phyloP scores from a whole-genome alignment of 768 basidiomycete species.

The Astraeus odoratus region DNA sequence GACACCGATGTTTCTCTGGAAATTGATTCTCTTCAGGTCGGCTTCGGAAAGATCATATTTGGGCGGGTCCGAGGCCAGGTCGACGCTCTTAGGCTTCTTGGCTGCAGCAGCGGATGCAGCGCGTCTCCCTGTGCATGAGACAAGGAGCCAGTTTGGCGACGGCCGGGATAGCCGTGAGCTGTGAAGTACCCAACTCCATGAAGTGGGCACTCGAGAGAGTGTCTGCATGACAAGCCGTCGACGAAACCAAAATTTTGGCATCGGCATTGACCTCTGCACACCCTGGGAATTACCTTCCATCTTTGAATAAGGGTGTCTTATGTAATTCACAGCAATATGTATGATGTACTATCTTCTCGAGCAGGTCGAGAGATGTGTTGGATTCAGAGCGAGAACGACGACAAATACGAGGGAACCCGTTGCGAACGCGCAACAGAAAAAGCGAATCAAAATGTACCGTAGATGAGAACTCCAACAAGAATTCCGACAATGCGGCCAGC shows the following conservation, averaged over 20 bases:
- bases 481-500: too few species aligned
- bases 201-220: slow-evolving; percentile 17
- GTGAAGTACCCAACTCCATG: slow-evolving; percentile 21
- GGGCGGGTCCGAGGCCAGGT: slow-evolving; percentile 11
- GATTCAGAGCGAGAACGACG: too few species aligned
- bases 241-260: background rate
- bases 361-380: too few species aligned
- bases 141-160: background rate
- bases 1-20: slow-evolving; percentile 94
- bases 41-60: slow-evolving; percentile 48
- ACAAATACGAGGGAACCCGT: too few species aligned
- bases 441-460: too few species aligned
- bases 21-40: slow-evolving; percentile 59
- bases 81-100: slow-evolving; percentile 1
- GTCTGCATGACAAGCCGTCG: slow-evolving; percentile 17
- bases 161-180: slow-evolving; percentile 4
- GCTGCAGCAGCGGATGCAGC: slow-evolving; percentile 40
- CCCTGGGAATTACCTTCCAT: too few species aligned
- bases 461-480: too few species aligned
- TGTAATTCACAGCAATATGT: too few species aligned
- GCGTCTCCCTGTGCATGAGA: slow-evolving; percentile 20
- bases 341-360: too few species aligned
- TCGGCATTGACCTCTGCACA: background rate
- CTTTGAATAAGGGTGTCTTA: too few species aligned
- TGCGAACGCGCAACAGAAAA: too few species aligned